Conservation (phyloP, 768 basidiomycete genomes). For the Suillus subalutaceus region DNA sequence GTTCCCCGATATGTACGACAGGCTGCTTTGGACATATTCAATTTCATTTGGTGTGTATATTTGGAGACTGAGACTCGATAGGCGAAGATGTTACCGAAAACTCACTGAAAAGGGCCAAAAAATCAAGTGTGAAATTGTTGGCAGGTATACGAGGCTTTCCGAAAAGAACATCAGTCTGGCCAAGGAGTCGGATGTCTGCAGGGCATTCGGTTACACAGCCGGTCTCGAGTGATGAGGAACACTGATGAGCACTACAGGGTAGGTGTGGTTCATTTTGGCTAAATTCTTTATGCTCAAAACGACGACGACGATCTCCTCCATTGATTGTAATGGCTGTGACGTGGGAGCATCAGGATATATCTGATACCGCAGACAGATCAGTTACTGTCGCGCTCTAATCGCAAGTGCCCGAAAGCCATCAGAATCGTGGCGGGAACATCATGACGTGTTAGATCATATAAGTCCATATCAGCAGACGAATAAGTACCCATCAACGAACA, state of each 20-base stretch:
- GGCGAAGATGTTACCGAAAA: neutral
- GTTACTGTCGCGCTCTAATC: neutral
- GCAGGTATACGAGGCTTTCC: neutral
- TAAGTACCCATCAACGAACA: neutral
- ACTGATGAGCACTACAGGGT: neutral
- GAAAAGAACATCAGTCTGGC: neutral
- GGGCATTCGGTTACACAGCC: neutral
- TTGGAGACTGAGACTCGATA: neutral
- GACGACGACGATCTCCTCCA: neutral
- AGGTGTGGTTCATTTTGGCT: neutral
- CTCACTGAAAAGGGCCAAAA: neutral
- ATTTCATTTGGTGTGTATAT: neutral
- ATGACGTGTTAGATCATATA: constrained; percentile 6
- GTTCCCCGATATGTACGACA: neutral
- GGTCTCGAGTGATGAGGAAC: neutral
- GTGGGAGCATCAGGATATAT: neutral
- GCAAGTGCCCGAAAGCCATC: neutral
- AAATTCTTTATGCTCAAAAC: neutral
- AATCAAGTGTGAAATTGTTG: neutral
- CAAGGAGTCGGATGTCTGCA: neutral
- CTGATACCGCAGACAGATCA: neutral
- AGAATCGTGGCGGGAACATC: neutral
- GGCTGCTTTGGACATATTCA: neutral
- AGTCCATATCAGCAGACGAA: constrained; percentile 1
- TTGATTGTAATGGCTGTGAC: neutral